Conservation (phyloP, 75 land plant genomes). For the Pseudotsuga menziesii region DNA sequence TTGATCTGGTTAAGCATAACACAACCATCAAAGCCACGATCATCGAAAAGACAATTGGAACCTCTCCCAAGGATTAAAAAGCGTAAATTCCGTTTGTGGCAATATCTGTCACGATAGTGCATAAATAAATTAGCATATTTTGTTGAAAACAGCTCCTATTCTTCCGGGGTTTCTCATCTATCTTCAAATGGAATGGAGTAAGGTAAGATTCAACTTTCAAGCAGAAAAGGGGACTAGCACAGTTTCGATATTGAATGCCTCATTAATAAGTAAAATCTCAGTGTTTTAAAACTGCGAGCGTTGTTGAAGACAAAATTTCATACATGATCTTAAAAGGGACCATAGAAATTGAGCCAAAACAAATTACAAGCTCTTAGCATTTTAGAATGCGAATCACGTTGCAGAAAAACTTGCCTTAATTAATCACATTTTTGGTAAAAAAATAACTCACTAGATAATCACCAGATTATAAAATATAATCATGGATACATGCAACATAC, state of each 20-base stretch:
- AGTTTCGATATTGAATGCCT: neutral
- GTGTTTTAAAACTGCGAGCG: neutral
- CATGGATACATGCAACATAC: neutral
- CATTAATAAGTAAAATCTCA: neutral
- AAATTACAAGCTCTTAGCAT: neutral
- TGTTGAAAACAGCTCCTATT: neutral
- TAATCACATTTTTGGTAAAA: neutral
- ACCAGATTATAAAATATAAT: neutral
- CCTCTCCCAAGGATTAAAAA: slow-evolving; percentile 64
- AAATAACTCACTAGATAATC: neutral
- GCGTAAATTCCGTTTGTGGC: slow-evolving; percentile 28
- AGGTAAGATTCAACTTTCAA: neutral
- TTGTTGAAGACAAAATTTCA: neutral
- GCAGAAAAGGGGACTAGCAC: neutral
- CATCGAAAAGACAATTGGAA: slow-evolving; percentile 80
- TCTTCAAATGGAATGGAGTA: neutral
- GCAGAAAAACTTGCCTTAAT: neutral
- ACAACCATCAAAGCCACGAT: slow-evolving; percentile 69
- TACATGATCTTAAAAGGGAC: neutral
- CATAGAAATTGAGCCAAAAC: neutral
- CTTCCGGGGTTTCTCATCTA: neutral
- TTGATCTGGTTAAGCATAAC: slow-evolving; percentile 47
- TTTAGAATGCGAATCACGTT: neutral
- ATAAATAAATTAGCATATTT: neutral
- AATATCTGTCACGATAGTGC: slow-evolving; percentile 36